Percentiles rank a stretch among this genome's conserved stretches.
These are phyloP conservation scores for Cercospora berteroae DNA, from an alignment of 2,329 filamentous ascomycete species.

Conservation along the genomic window DNA sequence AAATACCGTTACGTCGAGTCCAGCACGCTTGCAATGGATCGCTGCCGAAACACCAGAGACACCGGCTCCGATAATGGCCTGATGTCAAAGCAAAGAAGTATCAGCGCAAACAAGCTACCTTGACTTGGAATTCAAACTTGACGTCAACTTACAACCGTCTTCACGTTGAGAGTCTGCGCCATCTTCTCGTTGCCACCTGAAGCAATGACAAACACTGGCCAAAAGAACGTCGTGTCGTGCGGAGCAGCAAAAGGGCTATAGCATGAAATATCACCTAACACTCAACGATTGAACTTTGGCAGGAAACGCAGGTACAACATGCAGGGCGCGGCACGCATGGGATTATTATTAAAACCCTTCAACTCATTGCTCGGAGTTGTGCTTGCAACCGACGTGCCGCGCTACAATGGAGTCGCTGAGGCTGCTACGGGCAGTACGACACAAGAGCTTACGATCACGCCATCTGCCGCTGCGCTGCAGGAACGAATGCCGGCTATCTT, in stretches of 20 bases:
- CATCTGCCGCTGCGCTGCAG: not conserved
- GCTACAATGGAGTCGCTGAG: not conserved
- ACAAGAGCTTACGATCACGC: not conserved
- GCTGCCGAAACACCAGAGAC: conserved; percentile 52
- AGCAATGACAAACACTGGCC: not conserved
- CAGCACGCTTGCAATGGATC: conserved; percentile 47
- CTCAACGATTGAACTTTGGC: not conserved
- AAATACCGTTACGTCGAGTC: conserved; percentile 54
- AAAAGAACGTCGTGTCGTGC: not conserved
- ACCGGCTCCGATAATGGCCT: conserved; percentile 53
- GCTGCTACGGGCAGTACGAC: not conserved
- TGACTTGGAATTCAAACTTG: not conserved
- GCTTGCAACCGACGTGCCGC: not conserved
- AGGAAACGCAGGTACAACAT: not conserved
- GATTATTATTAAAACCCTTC: not conserved
- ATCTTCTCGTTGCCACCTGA: not conserved
- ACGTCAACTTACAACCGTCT: conserved; percentile 10
- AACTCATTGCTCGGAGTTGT: not conserved
- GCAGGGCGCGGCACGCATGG: not conserved
- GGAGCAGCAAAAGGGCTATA: not conserved
- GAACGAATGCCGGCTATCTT: not conserved
- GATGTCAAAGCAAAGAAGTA: not conserved
- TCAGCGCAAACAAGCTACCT: not conserved
- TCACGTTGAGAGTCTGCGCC: conserved; percentile 4
- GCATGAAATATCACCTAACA: not conserved